A percentile compares a stretch with the other conserved stretches of the same genome.
These are phyloP conservation scores for Pleurotus salmoneostramineus DNA, from an alignment of 768 basidiomycete species.

Conservation along the genomic window DNA sequence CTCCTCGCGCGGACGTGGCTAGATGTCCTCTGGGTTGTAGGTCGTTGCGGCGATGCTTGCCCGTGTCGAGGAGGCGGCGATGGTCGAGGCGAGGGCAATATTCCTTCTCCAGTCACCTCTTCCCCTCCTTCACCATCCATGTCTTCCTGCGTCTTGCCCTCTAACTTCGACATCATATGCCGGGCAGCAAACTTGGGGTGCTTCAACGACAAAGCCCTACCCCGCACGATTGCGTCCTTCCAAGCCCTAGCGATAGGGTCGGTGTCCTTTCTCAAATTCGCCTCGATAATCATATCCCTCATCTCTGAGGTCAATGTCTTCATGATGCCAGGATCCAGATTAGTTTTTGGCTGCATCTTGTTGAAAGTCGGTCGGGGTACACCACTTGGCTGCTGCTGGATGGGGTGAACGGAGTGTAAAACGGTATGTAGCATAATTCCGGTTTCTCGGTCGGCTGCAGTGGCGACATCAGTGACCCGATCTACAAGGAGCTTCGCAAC, in stretches of 20 bases:
- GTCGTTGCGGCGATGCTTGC: not conserved
- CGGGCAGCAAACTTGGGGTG: not conserved
- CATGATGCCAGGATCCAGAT: conserved; percentile 25
- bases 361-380: conserved; percentile 7
- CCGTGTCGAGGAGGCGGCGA: conserved; percentile 4
- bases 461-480: conserved; percentile 35
- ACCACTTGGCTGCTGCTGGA: conserved; percentile 10
- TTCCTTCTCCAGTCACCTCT: not conserved
- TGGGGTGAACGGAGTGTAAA: conserved; percentile 46
- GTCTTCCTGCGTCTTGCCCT: not conserved
- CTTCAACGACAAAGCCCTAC: not conserved
- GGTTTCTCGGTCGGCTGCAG: conserved; percentile 51
- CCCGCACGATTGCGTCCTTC: conserved; percentile 35
- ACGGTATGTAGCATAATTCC: conserved; percentile 51
- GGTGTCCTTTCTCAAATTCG: conserved; percentile 47
- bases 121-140: not conserved
- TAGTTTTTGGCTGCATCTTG: conserved; percentile 16
- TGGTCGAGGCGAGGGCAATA: conserved; percentile 2
- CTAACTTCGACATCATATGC: not conserved
- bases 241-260: conserved; percentile 57
- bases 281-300: conserved; percentile 64
- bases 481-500: conserved; percentile 39
- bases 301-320: conserved; percentile 49
- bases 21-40: not conserved
- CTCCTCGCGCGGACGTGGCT: conserved; percentile 8